These are phyloP conservation scores for Xanthoconium stramineum DNA, from an alignment of 768 basidiomycete species.

Conservation along the genomic window DNA sequence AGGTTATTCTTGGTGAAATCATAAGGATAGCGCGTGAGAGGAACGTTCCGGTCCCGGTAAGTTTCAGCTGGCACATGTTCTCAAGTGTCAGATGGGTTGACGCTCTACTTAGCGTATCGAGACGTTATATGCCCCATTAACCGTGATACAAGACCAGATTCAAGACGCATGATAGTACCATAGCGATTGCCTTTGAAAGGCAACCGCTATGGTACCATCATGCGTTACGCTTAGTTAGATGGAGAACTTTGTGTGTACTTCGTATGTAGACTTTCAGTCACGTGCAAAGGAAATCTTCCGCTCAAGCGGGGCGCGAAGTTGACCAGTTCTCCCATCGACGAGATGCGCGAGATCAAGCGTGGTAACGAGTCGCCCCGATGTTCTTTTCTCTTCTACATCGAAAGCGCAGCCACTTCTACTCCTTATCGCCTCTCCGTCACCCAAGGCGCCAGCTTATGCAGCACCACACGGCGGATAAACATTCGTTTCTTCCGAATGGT, in stretches of 20 bases:
- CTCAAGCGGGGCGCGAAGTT: no score
- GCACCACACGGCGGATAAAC: neutral
- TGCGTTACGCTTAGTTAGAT: no score
- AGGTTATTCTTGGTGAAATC: conserved; percentile 62
- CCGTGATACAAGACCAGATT: conserved; percentile 63
- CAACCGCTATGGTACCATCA: no score
- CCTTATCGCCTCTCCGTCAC: neutral
- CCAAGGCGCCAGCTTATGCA: neutral
- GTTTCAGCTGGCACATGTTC: neutral
- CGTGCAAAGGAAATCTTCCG: no score
- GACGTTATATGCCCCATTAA: conserved; percentile 54
- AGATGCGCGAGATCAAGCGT: no score
- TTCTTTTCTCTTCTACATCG: neutral
- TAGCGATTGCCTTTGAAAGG: no score
- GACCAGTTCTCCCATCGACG: neutral
- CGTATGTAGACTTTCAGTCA: no score
- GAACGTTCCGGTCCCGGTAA: conserved; percentile 15
- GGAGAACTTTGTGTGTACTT: no score
- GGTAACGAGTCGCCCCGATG: neutral
- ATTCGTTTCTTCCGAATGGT: neutral
- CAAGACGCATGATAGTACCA: neutral
- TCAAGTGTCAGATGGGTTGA: neutral
- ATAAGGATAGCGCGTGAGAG: conserved; percentile 15
- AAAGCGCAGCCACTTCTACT: neutral
- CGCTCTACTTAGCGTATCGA: conserved; percentile 48